Evolutionary conservation across 2,329 filamentous ascomycete genomes (phyloP), one percentile per base, ranked within the genome.

Genomic region (Fusarium cicatricum): DNA sequence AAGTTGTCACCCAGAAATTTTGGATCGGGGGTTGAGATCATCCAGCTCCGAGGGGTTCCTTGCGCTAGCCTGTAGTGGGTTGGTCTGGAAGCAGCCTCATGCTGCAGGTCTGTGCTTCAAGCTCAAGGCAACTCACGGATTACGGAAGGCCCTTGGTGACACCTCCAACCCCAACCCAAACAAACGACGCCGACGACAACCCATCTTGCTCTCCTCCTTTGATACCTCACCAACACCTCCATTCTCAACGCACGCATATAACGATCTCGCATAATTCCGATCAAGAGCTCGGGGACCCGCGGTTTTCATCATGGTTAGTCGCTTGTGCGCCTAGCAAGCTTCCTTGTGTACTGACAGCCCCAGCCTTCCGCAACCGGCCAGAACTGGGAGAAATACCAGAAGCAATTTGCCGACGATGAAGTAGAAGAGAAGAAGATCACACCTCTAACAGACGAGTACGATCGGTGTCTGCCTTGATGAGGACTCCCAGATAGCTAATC

Each of bases 381-480:
- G 78, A 91, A 87, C 85, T 99, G 95, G 95, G 95, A 99, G 85
- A 98, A 98, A 83, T 98, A 97, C 84, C 86, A 91, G 81, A 97
- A 98, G 85, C 93, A 89, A 74, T 99, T 91, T 74, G 94, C 90
- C 73, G 95, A 99, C 73, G 95, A 99, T 71, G 95, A 98, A 77
- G 83, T 93, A 77, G 92, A 96, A 76, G 95, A 99, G 85, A 99
- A 99, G 89, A 99, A 99, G 87, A 99, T 99, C 74, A 94, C 92
- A 57, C 95, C 95, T 65, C 82, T 99, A 61, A 90, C 93, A 68
- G 95, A 98, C 81, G 95, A 98, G 94, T 97, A 85, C 66, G 90
- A 81, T 31, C 32, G 21, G 40, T 40, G 9, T 33, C 12, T 10
- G 32, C 28, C 16, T 48, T 15, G 12, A 41, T 11, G 34, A 39